phyloP scores from a whole-genome alignment of 2,329 filamentous ascomycete genomes.

The Calonectria honghensis region DNA sequence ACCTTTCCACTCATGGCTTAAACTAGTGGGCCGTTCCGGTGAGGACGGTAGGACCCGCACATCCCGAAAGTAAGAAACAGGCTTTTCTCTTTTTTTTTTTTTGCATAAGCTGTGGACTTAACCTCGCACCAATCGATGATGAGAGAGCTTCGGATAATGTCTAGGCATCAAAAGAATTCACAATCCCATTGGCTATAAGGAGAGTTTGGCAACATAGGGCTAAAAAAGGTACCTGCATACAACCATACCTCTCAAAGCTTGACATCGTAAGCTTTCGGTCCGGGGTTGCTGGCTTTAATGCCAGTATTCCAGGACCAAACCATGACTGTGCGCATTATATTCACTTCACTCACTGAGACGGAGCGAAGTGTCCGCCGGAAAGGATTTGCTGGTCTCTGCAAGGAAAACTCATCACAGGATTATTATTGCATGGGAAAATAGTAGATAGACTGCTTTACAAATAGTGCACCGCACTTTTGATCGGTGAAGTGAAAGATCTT shows the following conservation, averaged over 20 bases:
- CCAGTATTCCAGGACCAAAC: no score
- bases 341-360: no score
- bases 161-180: neutral
- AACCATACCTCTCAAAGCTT: neutral
- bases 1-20: neutral
- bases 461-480: no score
- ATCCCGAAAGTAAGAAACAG: neutral
- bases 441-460: no score
- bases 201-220: neutral
- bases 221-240: neutral
- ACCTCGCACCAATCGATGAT: no score
- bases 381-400: no score
- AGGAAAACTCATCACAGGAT: no score
- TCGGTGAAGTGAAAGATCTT: no score
- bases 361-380: no score
- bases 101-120: neutral
- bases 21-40: conserved; percentile 11
- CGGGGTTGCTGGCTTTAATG: no score
- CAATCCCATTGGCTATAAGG: neutral
- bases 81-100: neutral
- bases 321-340: no score
- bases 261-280: neutral
- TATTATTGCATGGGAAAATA: no score
- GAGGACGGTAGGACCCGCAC: neutral
- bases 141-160: neutral